Evolutionary conservation across 495 filamentous ascomycete species (phyloP).

Genomic region (Aspergillus carlsbadensis): DNA sequence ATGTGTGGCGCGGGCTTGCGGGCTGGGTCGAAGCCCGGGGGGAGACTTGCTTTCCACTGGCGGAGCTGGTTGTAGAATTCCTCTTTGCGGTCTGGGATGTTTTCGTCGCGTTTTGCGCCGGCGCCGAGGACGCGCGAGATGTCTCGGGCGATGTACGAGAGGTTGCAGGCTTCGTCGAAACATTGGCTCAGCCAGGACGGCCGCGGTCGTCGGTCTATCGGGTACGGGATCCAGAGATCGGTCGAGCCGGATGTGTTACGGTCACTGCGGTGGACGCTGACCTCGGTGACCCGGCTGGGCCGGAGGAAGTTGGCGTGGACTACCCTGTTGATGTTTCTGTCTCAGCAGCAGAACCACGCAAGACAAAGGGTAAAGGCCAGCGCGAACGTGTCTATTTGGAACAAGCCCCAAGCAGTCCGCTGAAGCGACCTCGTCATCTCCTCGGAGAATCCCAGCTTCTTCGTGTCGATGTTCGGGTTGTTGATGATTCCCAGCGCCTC

Average conservation of each 20-base stretch:
- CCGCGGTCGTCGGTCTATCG: conserved; percentile 13
- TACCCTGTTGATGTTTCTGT: conserved; percentile 19
- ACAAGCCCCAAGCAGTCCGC: conserved; percentile 34
- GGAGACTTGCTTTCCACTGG: conserved; percentile 23
- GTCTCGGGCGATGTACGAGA: conserved; percentile 32
- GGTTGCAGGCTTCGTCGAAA: conserved; percentile 32
- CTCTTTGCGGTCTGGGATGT: conserved; percentile 11
- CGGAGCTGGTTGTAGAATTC: conserved; percentile 23
- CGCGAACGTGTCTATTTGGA: conserved; percentile 35
- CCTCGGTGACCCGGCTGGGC: conserved; percentile 25
- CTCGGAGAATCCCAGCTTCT: conserved; percentile 16
- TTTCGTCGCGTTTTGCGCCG: not conserved
- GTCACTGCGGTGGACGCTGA: conserved; percentile 21
- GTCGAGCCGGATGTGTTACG: conserved; percentile 3
- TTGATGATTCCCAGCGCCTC: conserved; percentile 30
- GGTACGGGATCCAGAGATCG: conserved; percentile 29
- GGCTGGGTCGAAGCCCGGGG: conserved; percentile 12
- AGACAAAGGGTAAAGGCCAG: not conserved
- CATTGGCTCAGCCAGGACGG: conserved; percentile 26
- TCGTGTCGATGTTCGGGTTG: conserved; percentile 2
- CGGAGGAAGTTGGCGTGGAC: conserved; percentile 34
- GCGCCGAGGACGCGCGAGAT: conserved; percentile 18
- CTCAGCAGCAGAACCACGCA: not conserved
- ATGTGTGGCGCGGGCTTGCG: conserved; percentile 28
- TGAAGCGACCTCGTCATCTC: conserved; percentile 27